A percentile compares a stretch with the other conserved stretches of the same genome.
These are phyloP conservation scores for Aegle marmelos DNA, from an alignment of 345 rosid genomes.

Conservation along the genomic window DNA sequence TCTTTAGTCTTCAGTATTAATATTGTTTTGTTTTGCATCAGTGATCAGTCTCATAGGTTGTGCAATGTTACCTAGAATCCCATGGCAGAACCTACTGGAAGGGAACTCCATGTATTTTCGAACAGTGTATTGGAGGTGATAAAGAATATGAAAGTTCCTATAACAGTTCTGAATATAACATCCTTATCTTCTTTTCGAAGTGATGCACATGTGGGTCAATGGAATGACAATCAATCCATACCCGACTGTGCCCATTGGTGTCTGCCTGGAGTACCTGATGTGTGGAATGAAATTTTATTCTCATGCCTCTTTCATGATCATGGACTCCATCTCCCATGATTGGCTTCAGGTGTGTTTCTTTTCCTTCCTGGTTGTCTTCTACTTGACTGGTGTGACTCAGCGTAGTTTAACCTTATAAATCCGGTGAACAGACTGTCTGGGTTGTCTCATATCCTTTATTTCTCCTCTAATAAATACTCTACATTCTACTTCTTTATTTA, in stretches of 20 bases:
- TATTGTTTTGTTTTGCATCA: conserved; percentile 23
- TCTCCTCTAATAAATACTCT: background rate
- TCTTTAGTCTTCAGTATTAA: background rate
- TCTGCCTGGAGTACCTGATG: conserved; percentile 86
- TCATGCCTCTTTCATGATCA: conserved; percentile 31
- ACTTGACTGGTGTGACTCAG: background rate
- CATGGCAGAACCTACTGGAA: conserved; percentile 43
- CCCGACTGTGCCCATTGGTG: conserved; percentile 98
- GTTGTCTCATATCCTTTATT: background rate
- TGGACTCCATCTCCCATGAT: conserved; percentile 1
- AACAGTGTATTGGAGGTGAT: conserved; percentile 49
- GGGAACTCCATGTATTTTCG: conserved; percentile 53
- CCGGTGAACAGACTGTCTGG: background rate
- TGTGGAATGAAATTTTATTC: conserved; percentile 81
- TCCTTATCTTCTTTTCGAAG: conserved; percentile 75
- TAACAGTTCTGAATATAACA: conserved; percentile 61
- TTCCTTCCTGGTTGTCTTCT: conserved; percentile 2
- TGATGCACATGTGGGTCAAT: conserved; percentile 82
- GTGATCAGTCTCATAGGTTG: conserved; percentile 46
- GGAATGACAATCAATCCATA: conserved; percentile 62
- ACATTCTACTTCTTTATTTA: background rate
- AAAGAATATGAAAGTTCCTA: conserved; percentile 59
- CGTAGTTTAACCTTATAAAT: background rate
- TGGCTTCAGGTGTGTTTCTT: conserved; percentile 16
- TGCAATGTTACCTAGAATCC: conserved; percentile 74